A percentile compares a stretch with the other conserved stretches of the same genome.
Conservation (phyloP, 1,284 basidiomycete genomes). For the Pyrrhoderma noxium region DNA sequence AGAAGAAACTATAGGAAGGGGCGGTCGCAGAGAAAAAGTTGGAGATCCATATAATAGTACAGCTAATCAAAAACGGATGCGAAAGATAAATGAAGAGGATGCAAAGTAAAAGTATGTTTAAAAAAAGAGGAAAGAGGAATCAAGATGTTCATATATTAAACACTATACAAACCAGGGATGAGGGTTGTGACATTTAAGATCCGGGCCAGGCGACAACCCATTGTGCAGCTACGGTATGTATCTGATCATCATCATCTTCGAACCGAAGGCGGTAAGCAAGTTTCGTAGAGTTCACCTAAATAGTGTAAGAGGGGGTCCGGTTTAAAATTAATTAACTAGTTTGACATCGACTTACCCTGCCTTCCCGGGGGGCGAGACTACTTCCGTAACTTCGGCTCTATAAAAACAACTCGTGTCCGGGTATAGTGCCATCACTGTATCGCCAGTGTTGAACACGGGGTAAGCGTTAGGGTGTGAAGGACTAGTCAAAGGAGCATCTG, state of each 20-base stretch:
- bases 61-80: too few relatives aligned
- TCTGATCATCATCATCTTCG: slow-evolving; percentile 76
- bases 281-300: slow-evolving; percentile 15
- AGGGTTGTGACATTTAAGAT: slow-evolving; percentile 13
- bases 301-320: not conserved
- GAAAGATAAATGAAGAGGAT: too few relatives aligned
- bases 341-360: slow-evolving; percentile 36
- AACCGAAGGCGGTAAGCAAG: slow-evolving; percentile 66
- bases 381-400: slow-evolving; percentile 53
- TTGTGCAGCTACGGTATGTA: slow-evolving; percentile 61
- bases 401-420: slow-evolving; percentile 85
- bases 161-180: not conserved
- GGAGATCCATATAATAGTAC: too few relatives aligned
- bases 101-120: too few relatives aligned
- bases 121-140: too few relatives aligned
- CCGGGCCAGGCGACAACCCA: slow-evolving; percentile 73
- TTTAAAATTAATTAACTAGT: not conserved
- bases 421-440: slow-evolving; percentile 73
- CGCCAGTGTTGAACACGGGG: slow-evolving; percentile 61
- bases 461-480: slow-evolving; percentile 61
- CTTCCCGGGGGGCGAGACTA: slow-evolving; percentile 52
- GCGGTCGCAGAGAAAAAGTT: too few relatives aligned
- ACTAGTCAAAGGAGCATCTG: slow-evolving; percentile 45
- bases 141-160: too few relatives aligned
- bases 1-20: too few relatives aligned